Conservation (phyloP, 352 stramenopile species). For the Globisporangium spinosum region DNA sequence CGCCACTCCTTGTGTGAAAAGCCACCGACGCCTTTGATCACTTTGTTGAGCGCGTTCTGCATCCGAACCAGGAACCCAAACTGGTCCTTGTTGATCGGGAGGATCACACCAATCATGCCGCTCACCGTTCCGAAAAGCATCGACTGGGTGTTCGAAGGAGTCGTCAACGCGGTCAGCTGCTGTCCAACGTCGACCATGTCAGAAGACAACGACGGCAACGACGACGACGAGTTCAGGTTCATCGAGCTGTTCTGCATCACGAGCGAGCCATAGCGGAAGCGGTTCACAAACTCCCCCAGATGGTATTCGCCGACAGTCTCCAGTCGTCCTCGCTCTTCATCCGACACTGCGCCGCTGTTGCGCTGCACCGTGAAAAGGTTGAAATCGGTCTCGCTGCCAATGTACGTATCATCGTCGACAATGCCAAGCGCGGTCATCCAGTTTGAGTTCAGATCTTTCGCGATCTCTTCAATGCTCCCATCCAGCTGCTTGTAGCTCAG, state of each 20-base stretch:
- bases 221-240: not conserved
- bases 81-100: conserved; percentile 90
- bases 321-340: conserved; percentile 91
- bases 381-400: conserved; percentile 94
- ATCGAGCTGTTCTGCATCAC: conserved; percentile 89
- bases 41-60: conserved; percentile 85
- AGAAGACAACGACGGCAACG: conserved; percentile 16
- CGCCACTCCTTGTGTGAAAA: conserved; percentile 92
- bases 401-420: conserved; percentile 92
- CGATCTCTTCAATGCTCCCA: conserved; percentile 93
- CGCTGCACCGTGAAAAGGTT: conserved; percentile 94
- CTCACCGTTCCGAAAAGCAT: conserved; percentile 95
- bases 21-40: conserved; percentile 90
- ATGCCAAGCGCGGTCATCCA: conserved; percentile 95
- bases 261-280: conserved; percentile 92
- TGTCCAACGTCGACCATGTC: conserved; percentile 56
- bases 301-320: conserved; percentile 94
- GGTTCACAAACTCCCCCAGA: conserved; percentile 95
- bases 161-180: conserved; percentile 1
- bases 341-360: conserved; percentile 89
- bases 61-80: conserved; percentile 90
- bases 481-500: conserved; percentile 93
- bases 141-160: conserved; percentile 28
- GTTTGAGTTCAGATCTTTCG: conserved; percentile 95
- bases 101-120: conserved; percentile 93